A percentile compares a stretch with the other conserved stretches of the same genome.
Evolutionary conservation across 305 asterid genomes (phyloP).

Genomic region (Vinca major): DNA sequence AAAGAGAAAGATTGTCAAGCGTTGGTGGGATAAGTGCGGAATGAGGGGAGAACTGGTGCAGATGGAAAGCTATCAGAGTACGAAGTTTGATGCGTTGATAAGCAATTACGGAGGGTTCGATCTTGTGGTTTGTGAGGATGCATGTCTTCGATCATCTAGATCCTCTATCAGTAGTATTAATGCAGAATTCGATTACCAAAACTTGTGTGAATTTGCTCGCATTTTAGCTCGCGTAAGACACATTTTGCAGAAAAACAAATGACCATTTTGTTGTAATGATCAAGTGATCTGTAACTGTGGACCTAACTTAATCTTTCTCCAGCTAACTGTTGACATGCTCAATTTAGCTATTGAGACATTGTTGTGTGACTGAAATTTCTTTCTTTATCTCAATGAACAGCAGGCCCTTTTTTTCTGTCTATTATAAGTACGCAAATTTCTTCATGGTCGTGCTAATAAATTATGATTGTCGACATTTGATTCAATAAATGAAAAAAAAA

Average conservation of each 20-base stretch:
- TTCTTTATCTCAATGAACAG: too few species aligned
- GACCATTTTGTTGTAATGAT: neutral
- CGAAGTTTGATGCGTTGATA: conserved; percentile 41
- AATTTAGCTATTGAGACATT: too few species aligned
- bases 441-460: too few species aligned
- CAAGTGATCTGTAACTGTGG: neutral
- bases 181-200: conserved; percentile 41
- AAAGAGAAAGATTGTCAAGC: conserved; percentile 48
- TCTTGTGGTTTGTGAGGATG: conserved; percentile 61
- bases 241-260: conserved; percentile 19
- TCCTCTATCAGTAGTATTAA: neutral
- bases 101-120: conserved; percentile 47
- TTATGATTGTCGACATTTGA: too few species aligned
- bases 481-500: too few species aligned
- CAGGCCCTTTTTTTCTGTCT: too few species aligned
- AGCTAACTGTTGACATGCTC: too few species aligned
- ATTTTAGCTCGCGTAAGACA: conserved; percentile 60
- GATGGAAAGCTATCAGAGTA: conserved; percentile 36
- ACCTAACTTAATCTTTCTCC: too few species aligned
- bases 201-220: conserved; percentile 70
- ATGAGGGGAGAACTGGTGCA: conserved; percentile 73
- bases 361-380: too few species aligned
- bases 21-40: conserved; percentile 67
- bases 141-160: conserved; percentile 17
- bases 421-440: too few species aligned